These are phyloP conservation scores for Galerina marginata DNA, from an alignment of 768 basidiomycete species.

Conservation along the genomic window DNA sequence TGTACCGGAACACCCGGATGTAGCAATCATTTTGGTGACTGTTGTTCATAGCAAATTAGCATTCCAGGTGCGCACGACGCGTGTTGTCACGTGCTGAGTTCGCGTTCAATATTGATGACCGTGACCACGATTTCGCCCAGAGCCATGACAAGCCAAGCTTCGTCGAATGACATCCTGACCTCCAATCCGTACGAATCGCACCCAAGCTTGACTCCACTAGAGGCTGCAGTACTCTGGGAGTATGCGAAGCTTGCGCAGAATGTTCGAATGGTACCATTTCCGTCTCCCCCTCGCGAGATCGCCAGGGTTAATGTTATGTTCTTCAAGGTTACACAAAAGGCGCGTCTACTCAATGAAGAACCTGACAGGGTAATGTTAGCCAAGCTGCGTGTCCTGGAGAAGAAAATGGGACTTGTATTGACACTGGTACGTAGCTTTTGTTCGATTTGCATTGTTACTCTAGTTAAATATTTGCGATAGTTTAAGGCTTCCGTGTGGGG, in stretches of 20 bases:
- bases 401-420: constrained; percentile 94
- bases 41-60: too few relatives aligned
- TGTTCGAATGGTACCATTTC: constrained; percentile 68
- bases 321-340: constrained; percentile 63
- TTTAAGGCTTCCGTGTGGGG: constrained; percentile 98
- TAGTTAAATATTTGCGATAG: constrained; percentile 40
- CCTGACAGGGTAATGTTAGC: constrained; percentile 81
- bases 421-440: constrained; percentile 67
- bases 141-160: constrained; percentile 18
- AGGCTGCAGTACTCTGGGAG: constrained; percentile 89
- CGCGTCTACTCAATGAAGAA: constrained; percentile 71
- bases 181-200: constrained; percentile 79
- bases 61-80: too few relatives aligned
- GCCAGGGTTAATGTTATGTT: neutral
- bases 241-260: constrained; percentile 88
- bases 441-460: neutral
- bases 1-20: too few relatives aligned
- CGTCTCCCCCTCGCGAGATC: neutral
- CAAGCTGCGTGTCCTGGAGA: constrained; percentile 81
- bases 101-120: too few relatives aligned
- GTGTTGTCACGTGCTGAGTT: too few relatives aligned
- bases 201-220: constrained; percentile 65
- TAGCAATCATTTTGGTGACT: too few relatives aligned
- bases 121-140: neutral
- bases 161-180: constrained; percentile 49